Percentiles rank a stretch among this genome's conserved stretches.
phyloP scores from a whole-genome alignment of 2,329 filamentous ascomycete genomes.

The Canariomyces notabilis region DNA sequence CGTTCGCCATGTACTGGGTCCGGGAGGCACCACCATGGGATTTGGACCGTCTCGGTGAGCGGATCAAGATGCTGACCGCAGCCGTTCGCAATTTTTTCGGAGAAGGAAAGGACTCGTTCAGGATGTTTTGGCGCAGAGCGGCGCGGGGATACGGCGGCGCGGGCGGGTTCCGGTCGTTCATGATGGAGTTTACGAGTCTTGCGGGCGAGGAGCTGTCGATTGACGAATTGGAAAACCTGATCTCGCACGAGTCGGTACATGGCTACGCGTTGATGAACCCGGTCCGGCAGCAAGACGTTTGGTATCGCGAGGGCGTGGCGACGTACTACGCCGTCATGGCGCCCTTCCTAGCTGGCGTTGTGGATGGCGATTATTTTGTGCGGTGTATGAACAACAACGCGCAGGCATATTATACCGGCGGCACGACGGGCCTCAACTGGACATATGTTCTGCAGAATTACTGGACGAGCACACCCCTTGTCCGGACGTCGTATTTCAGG shows the following conservation, averaged over 20 bases:
- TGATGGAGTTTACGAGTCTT: background rate
- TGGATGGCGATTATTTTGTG: slow-evolving; percentile 2
- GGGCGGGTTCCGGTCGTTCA: background rate
- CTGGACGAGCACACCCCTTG: slow-evolving; percentile 10
- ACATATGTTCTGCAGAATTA: slow-evolving; percentile 8
- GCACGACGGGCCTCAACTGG: slow-evolving; percentile 1
- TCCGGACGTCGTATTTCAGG: slow-evolving; percentile 8
- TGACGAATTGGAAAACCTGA: slow-evolving; percentile 7
- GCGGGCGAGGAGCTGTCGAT: background rate
- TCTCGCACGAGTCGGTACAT: slow-evolving; percentile 17
- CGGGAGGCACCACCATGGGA: background rate
- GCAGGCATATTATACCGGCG: slow-evolving; percentile 13
- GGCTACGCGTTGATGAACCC: slow-evolving; percentile 13
- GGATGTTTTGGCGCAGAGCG: background rate
- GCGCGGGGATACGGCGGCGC: background rate
- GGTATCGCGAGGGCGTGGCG: slow-evolving; percentile 15
- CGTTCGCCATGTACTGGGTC: background rate
- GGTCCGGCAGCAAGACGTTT: background rate
- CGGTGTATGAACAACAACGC: slow-evolving; percentile 13
- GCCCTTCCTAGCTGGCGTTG: slow-evolving; percentile 3
- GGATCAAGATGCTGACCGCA: background rate
- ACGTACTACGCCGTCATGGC: slow-evolving; percentile 11
- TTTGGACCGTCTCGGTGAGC: background rate
- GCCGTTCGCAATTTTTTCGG: background rate
- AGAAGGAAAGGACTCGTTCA: background rate